Evolutionary conservation across 768 basidiomycete genomes (phyloP).

Genomic region (Mrakia frigida): DNA sequence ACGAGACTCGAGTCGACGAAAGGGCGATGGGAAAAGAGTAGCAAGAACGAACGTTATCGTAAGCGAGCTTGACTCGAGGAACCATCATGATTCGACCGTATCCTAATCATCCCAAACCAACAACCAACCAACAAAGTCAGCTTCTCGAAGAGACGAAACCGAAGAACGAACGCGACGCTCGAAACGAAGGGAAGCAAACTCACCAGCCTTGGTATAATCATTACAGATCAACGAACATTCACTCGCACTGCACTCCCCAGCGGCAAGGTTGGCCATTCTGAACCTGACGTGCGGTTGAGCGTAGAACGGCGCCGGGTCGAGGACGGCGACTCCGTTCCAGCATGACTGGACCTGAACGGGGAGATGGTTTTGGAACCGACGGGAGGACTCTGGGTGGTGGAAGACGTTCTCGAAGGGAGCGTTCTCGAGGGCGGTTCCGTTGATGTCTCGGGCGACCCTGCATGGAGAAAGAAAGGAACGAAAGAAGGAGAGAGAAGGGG

Average conservation of each 20-base stretch:
- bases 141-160: too few species aligned
- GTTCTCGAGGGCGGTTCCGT: constrained; percentile 96
- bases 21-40: background rate
- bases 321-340: constrained; percentile 95
- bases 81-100: constrained; percentile 98
- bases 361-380: constrained; percentile 83
- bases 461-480: constrained; percentile 46
- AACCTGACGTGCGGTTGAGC: constrained; percentile 82
- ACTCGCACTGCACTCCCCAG: constrained; percentile 87
- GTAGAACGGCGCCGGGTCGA: constrained; percentile 96
- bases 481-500: background rate
- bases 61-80: constrained; percentile 90
- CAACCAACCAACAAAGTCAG: too few species aligned
- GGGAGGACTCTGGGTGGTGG: constrained; percentile 68
- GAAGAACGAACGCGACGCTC: too few species aligned
- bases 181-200: background rate
- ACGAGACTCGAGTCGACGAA: background rate
- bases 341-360: constrained; percentile 95
- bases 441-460: constrained; percentile 98
- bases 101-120: constrained; percentile 46
- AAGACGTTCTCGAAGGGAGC: constrained; percentile 93
- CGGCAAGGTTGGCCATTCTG: constrained; percentile 84
- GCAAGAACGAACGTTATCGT: constrained; percentile 63
- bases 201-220: constrained; percentile 33
- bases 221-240: constrained; percentile 95